Conservation (phyloP, 805 yeast genomes). For the Jamesozyma jinghongensis region DNA sequence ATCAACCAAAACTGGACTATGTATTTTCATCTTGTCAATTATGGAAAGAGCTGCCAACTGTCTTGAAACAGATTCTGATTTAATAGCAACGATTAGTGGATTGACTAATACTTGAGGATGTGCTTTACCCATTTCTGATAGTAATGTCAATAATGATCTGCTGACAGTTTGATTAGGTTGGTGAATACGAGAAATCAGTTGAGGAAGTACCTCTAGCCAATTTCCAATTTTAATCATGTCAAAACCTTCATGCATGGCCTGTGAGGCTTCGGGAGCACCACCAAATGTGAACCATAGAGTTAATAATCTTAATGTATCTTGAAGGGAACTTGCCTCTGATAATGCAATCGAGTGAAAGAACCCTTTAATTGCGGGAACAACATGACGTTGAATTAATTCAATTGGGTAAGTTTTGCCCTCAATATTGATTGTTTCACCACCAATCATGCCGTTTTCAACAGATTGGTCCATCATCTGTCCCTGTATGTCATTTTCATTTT, state of each 20-base stretch:
- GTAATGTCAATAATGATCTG: slow-evolving; percentile 59
- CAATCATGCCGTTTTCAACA: slow-evolving; percentile 9
- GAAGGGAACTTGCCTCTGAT: slow-evolving; percentile 74
- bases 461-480: not conserved
- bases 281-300: slow-evolving; percentile 94
- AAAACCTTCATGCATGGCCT: slow-evolving; percentile 80
- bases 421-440: slow-evolving; percentile 21
- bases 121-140: slow-evolving; percentile 79
- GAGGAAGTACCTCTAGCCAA: slow-evolving; percentile 92
- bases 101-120: slow-evolving; percentile 94
- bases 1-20: slow-evolving; percentile 69
- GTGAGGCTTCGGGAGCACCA: slow-evolving; percentile 78
- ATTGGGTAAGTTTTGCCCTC: slow-evolving; percentile 30
- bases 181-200: slow-evolving; percentile 85
- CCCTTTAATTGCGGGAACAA: slow-evolving; percentile 87
- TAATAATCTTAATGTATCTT: slow-evolving; percentile 76
- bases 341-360: slow-evolving; percentile 86
- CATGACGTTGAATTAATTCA: slow-evolving; percentile 69
- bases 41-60: slow-evolving; percentile 83
- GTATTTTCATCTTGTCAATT: slow-evolving; percentile 80
- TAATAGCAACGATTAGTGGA: slow-evolving; percentile 88
- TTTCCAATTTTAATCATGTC: slow-evolving; percentile 78
- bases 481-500: slow-evolving; percentile 10
- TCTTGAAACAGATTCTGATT: slow-evolving; percentile 78
- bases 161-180: slow-evolving; percentile 85